Conservation (phyloP, 192 early-diverging fungal species). For the Coemansia aciculifera region DNA sequence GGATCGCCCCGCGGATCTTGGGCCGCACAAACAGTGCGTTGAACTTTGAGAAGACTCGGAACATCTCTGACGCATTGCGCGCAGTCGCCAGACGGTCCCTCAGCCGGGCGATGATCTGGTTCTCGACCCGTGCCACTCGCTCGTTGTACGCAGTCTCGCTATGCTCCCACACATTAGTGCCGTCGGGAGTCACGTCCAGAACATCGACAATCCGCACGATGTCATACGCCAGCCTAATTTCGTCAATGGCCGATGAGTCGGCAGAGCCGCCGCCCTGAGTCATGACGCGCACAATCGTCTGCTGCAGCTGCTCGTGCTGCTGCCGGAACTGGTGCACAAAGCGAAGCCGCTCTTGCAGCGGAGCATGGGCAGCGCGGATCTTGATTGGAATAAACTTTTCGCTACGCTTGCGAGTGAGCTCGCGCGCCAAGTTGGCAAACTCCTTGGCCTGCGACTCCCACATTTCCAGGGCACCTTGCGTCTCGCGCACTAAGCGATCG, state of each 20-base stretch:
- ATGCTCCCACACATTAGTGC: constrained; percentile 88
- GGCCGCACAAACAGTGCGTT: constrained; percentile 99
- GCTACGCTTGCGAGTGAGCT: constrained; percentile 85
- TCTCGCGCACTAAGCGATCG: constrained; percentile 77
- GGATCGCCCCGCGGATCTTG: constrained; percentile 99
- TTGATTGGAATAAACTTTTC: constrained; percentile 98
- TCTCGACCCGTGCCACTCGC: constrained; percentile 91
- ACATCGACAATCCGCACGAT: constrained; percentile 92
- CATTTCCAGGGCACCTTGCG: constrained; percentile 83
- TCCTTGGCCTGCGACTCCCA: constrained; percentile 98
- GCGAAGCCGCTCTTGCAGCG: constrained; percentile 89
- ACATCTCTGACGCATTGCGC: constrained; percentile 99
- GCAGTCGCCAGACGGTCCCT: constrained; percentile 93
- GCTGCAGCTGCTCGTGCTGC: constrained; percentile 97
- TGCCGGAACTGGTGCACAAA: constrained; percentile 92
- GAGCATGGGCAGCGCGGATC: constrained; percentile 85
- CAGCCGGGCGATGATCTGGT: constrained; percentile 92
- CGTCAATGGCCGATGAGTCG: constrained; percentile 78
- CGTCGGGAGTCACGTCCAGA: constrained; percentile 90
- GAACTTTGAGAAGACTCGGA: constrained; percentile 99
- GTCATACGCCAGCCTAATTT: constrained; percentile 89
- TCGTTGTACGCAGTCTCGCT: constrained; percentile 94
- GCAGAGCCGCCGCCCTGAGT: constrained; percentile 54
- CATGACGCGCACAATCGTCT: constrained; percentile 95
- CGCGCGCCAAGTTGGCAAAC: constrained; percentile 92